Conservation (phyloP, 495 filamentous ascomycete genomes). For the Xylaria flabelliformis region DNA sequence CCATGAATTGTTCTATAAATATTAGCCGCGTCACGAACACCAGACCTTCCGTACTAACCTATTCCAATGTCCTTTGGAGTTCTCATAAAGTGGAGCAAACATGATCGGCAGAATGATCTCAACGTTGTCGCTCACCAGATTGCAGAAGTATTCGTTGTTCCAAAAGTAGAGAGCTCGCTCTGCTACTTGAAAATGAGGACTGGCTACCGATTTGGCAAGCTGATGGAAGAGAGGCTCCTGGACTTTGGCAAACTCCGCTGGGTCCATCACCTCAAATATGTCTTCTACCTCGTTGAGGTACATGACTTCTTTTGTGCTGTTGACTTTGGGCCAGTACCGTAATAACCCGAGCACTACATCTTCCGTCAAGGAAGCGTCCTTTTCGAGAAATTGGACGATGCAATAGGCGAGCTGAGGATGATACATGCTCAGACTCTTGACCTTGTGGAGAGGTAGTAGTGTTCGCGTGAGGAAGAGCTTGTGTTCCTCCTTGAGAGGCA, state of each 20-base stretch:
- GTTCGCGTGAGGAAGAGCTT: constrained; percentile 97
- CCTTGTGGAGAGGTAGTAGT: constrained; percentile 93
- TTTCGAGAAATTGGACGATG: constrained; percentile 98
- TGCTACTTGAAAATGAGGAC: constrained; percentile 98
- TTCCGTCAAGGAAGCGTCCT: constrained; percentile 96
- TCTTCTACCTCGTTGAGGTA: constrained; percentile 99
- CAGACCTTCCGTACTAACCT: constrained; percentile 62
- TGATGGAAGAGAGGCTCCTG: constrained; percentile 98
- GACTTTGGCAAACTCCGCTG: constrained; percentile 97
- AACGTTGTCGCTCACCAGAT: constrained; percentile 98
- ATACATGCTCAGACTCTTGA: constrained; percentile 99
- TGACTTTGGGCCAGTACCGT: constrained; percentile 98
- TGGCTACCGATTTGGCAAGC: constrained; percentile 95
- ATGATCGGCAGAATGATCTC: constrained; percentile 98
- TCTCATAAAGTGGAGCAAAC: constrained; percentile 98
- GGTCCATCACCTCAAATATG: constrained; percentile 99
- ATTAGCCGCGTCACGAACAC: not conserved
- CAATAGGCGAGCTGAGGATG: constrained; percentile 98
- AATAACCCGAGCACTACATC: constrained; percentile 96
- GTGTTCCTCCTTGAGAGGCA: constrained; percentile 98
- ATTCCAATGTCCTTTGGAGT: constrained; percentile 99
- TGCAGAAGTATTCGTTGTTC: constrained; percentile 99
- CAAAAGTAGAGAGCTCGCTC: constrained; percentile 98
- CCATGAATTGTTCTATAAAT: constrained; percentile 88
- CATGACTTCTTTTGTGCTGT: constrained; percentile 99